phyloP scores from a whole-genome alignment of 2,329 filamentous ascomycete species.

The Lachnellula cervina region DNA sequence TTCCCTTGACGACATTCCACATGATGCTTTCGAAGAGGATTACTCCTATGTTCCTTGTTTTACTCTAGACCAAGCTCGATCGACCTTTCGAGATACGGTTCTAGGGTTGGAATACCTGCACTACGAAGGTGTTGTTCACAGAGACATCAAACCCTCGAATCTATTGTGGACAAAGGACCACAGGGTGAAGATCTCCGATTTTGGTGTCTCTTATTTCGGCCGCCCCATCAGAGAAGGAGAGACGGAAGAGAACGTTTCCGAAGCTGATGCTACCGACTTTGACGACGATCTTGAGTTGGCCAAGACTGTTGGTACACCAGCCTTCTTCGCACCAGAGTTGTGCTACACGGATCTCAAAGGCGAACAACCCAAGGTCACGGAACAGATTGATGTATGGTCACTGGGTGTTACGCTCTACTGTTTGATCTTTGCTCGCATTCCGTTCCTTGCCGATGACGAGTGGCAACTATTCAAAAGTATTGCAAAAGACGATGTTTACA shows the following conservation, averaged over 20 bases:
- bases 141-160: conserved; percentile 86
- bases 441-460: conserved; percentile 87
- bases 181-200: conserved; percentile 95
- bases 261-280: conserved; percentile 79
- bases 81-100: conserved; percentile 86
- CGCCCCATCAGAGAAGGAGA: conserved; percentile 80
- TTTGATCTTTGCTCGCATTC: conserved; percentile 87
- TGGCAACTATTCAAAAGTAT: conserved; percentile 90
- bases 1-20: conserved; percentile 56
- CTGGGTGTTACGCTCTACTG: conserved; percentile 94
- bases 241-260: conserved; percentile 66
- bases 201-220: conserved; percentile 96
- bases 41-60: conserved; percentile 92
- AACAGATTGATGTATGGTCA: conserved; percentile 96
- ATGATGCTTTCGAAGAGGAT: conserved; percentile 74
- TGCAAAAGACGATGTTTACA: conserved; percentile 86
- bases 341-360: conserved; percentile 77
- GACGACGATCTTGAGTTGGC: conserved; percentile 95
- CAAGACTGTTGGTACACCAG: conserved; percentile 95
- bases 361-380: conserved; percentile 73
- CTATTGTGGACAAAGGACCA: conserved; percentile 80
- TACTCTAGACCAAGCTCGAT: conserved; percentile 75
- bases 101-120: conserved; percentile 90
- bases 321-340: conserved; percentile 94
- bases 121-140: conserved; percentile 78